Evolutionary conservation across 257 asterid species (phyloP), one percentile per base, ranked within the genome.

Genomic region (Thymus quinquecostatus): DNA sequence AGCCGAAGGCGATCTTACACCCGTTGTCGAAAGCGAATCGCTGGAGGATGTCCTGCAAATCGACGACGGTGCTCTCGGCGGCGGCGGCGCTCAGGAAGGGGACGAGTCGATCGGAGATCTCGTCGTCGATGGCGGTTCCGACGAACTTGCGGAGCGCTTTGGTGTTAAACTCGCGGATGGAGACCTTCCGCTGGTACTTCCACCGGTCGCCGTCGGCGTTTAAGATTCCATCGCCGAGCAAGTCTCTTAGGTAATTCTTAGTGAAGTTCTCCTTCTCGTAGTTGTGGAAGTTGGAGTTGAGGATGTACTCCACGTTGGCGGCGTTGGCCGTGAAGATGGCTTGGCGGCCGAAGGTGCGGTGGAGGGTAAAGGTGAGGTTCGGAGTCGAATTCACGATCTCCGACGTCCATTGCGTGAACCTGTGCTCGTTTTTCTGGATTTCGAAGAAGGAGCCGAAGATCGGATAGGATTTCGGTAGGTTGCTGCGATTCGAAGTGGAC

Each of bases 141-240:
- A 21, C 21, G 21, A 21, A 21, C 21, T 21, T 21, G 21, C 21
- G 21, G 21, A 21, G 21, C 21, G 21, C 21, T 21, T 21, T 21
- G 21, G 21, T 21, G 21, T 21, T 21, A 21, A 21, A 21, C 50
- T 79, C 85, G 47, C 82, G 82, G 79, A 83, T 79, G 7, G 83
- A 55, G 2, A 84, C 75, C 60, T 84, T 81, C 44, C 89, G 53
- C 77, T 85, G 87, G 64, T 72, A 74, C 64, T 82, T 82, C 89
- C 89, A 85, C 4, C 5, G 75, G 1, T 80, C 77, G 1, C 89
- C 89, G 11, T 84, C 82, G 72, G 79, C 9, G 69, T 82, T 79
- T 74, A 84, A 84, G 7, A 84, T 82, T 1, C 89, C 89, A 10
- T 74, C 72, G 4, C 88, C 83, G 7, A 84, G 78, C 1, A 84